Evolutionary conservation across 192 early-diverging fungal genomes (phyloP).

Genomic region (Gorgonomyces haynaldii): DNA sequence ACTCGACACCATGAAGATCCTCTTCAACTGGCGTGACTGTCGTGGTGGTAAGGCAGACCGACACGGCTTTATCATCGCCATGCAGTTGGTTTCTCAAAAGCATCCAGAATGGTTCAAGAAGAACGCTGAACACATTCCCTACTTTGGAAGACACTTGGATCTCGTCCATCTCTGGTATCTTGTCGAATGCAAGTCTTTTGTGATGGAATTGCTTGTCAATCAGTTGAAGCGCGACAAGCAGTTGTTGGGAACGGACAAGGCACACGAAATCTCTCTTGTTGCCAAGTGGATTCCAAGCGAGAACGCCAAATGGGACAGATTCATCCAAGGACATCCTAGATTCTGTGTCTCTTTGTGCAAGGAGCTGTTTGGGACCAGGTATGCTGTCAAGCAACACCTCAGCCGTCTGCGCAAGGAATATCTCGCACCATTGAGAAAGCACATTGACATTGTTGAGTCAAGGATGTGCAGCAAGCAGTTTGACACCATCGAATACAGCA

Average conservation of each 20-base stretch:
- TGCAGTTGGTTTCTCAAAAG: background rate
- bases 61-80: conserved; percentile 1
- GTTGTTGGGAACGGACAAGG: background rate
- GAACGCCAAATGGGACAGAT: background rate
- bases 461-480: background rate
- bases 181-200: background rate
- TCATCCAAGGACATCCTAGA: background rate
- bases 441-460: background rate
- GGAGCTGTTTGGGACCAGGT: background rate
- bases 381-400: background rate
- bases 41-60: conserved; percentile 4
- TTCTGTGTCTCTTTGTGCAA: background rate
- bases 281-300: conserved; percentile 3
- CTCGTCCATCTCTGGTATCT: background rate
- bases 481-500: background rate
- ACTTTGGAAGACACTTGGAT: background rate
- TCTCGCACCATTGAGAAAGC: background rate
- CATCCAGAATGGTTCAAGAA: background rate
- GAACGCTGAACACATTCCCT: background rate
- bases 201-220: background rate
- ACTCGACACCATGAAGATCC: conserved; percentile 1
- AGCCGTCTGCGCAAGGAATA: background rate
- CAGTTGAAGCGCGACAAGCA: background rate
- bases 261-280: background rate
- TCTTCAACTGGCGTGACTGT: conserved; percentile 4